phyloP scores from a whole-genome alignment of 2,329 filamentous ascomycete genomes.

The Furcasterigmium furcatum region DNA sequence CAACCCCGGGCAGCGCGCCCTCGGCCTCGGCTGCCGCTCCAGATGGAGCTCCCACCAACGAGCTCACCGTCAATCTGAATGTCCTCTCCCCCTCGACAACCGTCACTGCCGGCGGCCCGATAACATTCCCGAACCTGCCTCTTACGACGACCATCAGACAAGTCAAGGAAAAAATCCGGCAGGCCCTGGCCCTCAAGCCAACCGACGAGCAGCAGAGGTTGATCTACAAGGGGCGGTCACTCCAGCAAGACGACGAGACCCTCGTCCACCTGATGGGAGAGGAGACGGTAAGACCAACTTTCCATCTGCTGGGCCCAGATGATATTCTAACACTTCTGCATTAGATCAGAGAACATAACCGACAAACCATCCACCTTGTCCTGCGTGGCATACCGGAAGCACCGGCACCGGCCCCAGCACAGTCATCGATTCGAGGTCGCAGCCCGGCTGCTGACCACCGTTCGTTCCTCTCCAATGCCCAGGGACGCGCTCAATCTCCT shows the following conservation, averaged over 20 bases:
- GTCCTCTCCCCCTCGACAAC: slow-evolving; percentile 54
- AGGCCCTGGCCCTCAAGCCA: slow-evolving; percentile 45
- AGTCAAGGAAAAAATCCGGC: slow-evolving; percentile 56
- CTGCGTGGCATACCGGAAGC: slow-evolving; percentile 35
- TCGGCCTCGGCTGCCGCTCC: slow-evolving; percentile 15
- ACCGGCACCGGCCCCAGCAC: slow-evolving; percentile 17
- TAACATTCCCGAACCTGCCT: slow-evolving; percentile 46
- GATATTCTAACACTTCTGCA: too few relatives aligned
- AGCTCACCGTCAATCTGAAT: slow-evolving; percentile 49
- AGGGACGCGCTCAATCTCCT: slow-evolving; percentile 19
- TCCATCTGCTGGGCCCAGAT: too few relatives aligned
- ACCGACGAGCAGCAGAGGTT: slow-evolving; percentile 53
- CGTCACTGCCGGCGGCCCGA: slow-evolving; percentile 44
- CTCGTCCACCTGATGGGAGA: slow-evolving; percentile 55
- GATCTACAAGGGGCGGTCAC: slow-evolving; percentile 57
- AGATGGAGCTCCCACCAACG: slow-evolving; percentile 15
- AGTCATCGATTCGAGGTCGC: slow-evolving; percentile 15
- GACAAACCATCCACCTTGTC: slow-evolving; percentile 52
- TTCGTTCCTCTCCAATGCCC: slow-evolving; percentile 13
- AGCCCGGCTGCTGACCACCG: slow-evolving; percentile 21
- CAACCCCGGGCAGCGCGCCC: slow-evolving; percentile 19
- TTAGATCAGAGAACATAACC: slow-evolving; percentile 23
- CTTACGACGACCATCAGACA: slow-evolving; percentile 50
- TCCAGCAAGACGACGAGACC: slow-evolving; percentile 51
- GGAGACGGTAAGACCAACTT: slow-evolving; percentile 45